phyloP scores from a whole-genome alignment of 2,329 filamentous ascomycete genomes.

The Claviceps sp. region DNA sequence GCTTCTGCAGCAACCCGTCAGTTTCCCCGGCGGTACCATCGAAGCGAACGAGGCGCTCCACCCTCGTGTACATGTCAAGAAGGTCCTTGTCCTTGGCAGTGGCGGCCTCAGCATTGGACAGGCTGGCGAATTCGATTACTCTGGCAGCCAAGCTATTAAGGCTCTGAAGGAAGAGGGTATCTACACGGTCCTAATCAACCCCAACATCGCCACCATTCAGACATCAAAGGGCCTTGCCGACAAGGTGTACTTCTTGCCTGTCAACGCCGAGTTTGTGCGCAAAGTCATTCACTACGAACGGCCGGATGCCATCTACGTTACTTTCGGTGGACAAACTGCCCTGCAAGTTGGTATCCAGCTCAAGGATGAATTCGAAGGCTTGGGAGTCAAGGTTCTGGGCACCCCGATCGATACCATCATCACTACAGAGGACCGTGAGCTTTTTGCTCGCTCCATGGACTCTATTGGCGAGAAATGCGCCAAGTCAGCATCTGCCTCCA shows the following conservation, averaged over 20 bases:
- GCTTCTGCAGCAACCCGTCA: conserved; percentile 58
- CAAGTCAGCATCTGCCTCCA: conserved; percentile 88
- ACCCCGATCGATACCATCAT: conserved; percentile 97
- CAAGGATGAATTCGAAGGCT: conserved; percentile 87
- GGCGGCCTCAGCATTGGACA: conserved; percentile 96
- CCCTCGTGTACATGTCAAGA: conserved; percentile 76
- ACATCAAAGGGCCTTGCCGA: conserved; percentile 95
- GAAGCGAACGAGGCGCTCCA: conserved; percentile 66
- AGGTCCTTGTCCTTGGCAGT: conserved; percentile 85
- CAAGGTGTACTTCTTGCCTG: conserved; percentile 97
- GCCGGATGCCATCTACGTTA: conserved; percentile 93
- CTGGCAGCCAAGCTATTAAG: conserved; percentile 96
- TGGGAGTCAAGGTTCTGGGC: conserved; percentile 88
- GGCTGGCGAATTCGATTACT: conserved; percentile 98
- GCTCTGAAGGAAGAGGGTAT: conserved; percentile 95
- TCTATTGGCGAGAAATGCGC: conserved; percentile 96
- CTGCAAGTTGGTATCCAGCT: conserved; percentile 94
- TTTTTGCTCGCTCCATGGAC: conserved; percentile 97
- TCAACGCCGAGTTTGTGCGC: conserved; percentile 92
- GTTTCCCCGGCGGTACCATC: conserved; percentile 73
- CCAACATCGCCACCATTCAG: conserved; percentile 97
- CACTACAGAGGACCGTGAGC: conserved; percentile 93
- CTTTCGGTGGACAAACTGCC: conserved; percentile 94
- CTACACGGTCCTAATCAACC: conserved; percentile 96
- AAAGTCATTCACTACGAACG: conserved; percentile 94